Conservation (phyloP, 192 early-diverging fungal species). For the Jimgerdemannia lactiflua region DNA sequence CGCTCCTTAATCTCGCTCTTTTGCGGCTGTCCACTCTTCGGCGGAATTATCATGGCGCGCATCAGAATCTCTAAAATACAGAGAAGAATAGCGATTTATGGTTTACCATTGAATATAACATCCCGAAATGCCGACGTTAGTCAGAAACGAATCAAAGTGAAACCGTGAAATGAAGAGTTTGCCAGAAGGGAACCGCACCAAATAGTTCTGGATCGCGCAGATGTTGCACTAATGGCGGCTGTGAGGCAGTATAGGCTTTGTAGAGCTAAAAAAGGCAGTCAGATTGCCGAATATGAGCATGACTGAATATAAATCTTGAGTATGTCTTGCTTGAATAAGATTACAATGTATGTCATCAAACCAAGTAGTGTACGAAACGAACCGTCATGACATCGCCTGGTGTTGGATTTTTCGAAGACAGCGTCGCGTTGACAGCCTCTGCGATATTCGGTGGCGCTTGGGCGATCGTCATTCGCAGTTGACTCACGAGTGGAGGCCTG, state of each 20-base stretch:
- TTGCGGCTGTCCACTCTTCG: constrained; percentile 32
- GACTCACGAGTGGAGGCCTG: no score
- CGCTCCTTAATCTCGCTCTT: constrained; percentile 55
- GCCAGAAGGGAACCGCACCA: constrained; percentile 8
- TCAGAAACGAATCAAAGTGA: no score
- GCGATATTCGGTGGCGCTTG: constrained; percentile 34
- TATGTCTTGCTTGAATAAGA: no score
- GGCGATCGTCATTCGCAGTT: constrained; percentile 30
- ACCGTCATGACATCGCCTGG: constrained; percentile 58
- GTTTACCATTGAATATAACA: no score
- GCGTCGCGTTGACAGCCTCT: constrained; percentile 41
- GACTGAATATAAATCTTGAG: no score
- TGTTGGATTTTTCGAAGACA: constrained; percentile 33
- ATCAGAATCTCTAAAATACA: constrained; percentile 38
- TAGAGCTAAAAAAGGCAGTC: constrained; percentile 25
- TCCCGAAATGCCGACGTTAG: no score
- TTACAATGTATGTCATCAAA: no score
- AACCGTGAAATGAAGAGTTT: no score
- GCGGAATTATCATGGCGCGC: constrained; percentile 48
- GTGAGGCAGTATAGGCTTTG: constrained; percentile 33
- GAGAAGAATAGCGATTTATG: background rate
- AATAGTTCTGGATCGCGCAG: constrained; percentile 32
- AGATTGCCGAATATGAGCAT: no score
- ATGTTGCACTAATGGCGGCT: constrained; percentile 41
- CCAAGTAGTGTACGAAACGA: constrained; percentile 6